A percentile compares a stretch with the other conserved stretches of the same genome.
Evolutionary conservation across 2,329 filamentous ascomycete genomes (phyloP).

Genomic region (Aspergillus felis): DNA sequence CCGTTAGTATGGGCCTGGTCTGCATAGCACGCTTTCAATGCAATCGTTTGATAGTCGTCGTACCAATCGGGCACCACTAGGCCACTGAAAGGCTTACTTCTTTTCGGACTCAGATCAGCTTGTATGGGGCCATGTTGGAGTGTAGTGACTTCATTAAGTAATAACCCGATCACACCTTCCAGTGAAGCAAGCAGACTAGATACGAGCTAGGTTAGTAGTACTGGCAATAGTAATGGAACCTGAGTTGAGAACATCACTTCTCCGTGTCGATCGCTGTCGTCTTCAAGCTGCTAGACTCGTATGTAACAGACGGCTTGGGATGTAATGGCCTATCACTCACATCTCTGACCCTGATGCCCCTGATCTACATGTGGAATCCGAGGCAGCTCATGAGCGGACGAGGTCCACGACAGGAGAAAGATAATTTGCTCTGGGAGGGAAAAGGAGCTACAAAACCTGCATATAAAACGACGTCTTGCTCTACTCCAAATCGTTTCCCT

Average conservation of each 20-base stretch:
- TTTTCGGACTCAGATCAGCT: constrained; percentile 1
- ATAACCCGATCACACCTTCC: not conserved
- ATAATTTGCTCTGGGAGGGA: not conserved
- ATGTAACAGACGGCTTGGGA: not conserved
- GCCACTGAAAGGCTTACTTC: constrained; percentile 1
- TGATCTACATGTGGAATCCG: constrained; percentile 13
- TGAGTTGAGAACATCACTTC: not conserved
- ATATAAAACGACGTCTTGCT: constrained; percentile 20
- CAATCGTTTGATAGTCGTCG: not conserved
- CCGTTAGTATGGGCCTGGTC: not conserved
- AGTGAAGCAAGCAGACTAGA: not conserved
- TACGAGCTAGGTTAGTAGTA: not conserved
- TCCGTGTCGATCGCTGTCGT: constrained; percentile 16
- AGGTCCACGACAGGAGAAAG: not conserved
- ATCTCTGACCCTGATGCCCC: constrained; percentile 6
- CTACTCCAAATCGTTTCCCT: not conserved
- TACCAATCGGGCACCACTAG: constrained; percentile 1
- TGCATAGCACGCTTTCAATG: not conserved
- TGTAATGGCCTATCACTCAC: not conserved
- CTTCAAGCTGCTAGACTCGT: not conserved
- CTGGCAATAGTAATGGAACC: not conserved
- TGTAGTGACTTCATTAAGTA: not conserved
- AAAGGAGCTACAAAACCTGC: constrained; percentile 3
- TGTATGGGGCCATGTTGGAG: not conserved
- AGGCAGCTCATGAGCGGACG: not conserved